Conservation (phyloP, 164 flowering plant genomes). For the Nelumbo lutea region DNA sequence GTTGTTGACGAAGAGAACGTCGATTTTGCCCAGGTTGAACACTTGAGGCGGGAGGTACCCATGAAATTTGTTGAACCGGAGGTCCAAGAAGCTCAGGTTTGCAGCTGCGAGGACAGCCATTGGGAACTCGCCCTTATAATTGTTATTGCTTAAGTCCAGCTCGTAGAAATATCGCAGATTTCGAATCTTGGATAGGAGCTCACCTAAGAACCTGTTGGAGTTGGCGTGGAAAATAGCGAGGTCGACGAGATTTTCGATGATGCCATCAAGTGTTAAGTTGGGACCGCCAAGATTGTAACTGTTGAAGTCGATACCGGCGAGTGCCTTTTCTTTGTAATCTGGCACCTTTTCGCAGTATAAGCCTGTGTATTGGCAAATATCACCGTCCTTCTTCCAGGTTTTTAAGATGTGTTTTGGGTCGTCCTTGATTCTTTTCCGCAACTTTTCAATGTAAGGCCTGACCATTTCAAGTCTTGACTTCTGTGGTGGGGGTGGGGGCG, state of each 20-base stretch:
- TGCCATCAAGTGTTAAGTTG: slow-evolving; percentile 13
- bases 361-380: slow-evolving; percentile 35
- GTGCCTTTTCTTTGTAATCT: background rate
- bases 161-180: slow-evolving; percentile 38
- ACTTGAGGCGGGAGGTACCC: slow-evolving; percentile 32
- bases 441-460: slow-evolving; percentile 8
- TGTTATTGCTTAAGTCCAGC: slow-evolving; percentile 60
- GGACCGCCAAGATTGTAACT: slow-evolving; percentile 16
- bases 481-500: slow-evolving; percentile 1
- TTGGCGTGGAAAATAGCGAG: slow-evolving; percentile 41
- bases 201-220: slow-evolving; percentile 41
- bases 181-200: slow-evolving; percentile 14
- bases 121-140: slow-evolving; percentile 34
- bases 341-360: slow-evolving; percentile 25
- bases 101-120: slow-evolving; percentile 18
- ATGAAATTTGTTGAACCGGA: slow-evolving; percentile 37
- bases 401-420: slow-evolving; percentile 21
- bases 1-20: slow-evolving; percentile 43
- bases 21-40: slow-evolving; percentile 21
- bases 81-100: slow-evolving; percentile 37
- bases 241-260: slow-evolving; percentile 25
- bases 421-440: slow-evolving; percentile 9
- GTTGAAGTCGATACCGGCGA: slow-evolving; percentile 37
- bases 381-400: slow-evolving; percentile 22
- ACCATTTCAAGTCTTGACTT: too few species aligned